Evolutionary conservation across 164 flowering plant genomes (phyloP).

Genomic region (Hamamelis virginiana): DNA sequence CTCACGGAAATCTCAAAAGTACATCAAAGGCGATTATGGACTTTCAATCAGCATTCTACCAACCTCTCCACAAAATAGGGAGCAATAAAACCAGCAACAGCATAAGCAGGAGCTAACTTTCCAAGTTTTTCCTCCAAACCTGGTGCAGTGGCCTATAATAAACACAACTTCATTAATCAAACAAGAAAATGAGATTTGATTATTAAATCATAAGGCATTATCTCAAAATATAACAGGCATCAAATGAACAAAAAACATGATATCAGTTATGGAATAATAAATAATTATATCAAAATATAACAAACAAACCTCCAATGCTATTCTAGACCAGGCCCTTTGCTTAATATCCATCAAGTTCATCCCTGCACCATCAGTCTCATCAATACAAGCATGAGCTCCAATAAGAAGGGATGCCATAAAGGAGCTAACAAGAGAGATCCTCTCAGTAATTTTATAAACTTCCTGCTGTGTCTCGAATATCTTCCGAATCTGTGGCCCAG

Average conservation of each 20-base stretch:
- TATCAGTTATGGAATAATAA: too few relatives aligned
- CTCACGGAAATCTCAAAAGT: too few relatives aligned
- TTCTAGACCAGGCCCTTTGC: constrained; percentile 53
- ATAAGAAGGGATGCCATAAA: constrained; percentile 86
- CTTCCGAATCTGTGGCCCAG: constrained; percentile 90
- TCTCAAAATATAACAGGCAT: background rate
- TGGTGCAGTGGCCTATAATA: constrained; percentile 84
- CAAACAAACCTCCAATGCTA: constrained; percentile 48
- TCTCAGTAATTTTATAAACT: constrained; percentile 68
- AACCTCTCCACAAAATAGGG: constrained; percentile 86
- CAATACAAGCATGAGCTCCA: constrained; percentile 83
- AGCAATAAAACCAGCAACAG: constrained; percentile 76
- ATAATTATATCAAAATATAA: background rate
- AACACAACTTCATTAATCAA: constrained; percentile 1
- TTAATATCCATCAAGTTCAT: constrained; percentile 94
- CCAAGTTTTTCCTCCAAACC: constrained; percentile 85
- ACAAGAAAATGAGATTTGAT: too few relatives aligned
- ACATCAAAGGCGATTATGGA: background rate
- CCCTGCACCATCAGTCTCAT: constrained; percentile 94
- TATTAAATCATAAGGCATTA: background rate
- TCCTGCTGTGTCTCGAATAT: constrained; percentile 65
- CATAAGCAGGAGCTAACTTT: constrained; percentile 87
- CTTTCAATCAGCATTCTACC: constrained; percentile 14
- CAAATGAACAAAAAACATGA: too few relatives aligned
- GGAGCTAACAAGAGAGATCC: constrained; percentile 96